Evolutionary conservation across 2,329 filamentous ascomycete species (phyloP).

Genomic region (Aspergillus carbonarius): DNA sequence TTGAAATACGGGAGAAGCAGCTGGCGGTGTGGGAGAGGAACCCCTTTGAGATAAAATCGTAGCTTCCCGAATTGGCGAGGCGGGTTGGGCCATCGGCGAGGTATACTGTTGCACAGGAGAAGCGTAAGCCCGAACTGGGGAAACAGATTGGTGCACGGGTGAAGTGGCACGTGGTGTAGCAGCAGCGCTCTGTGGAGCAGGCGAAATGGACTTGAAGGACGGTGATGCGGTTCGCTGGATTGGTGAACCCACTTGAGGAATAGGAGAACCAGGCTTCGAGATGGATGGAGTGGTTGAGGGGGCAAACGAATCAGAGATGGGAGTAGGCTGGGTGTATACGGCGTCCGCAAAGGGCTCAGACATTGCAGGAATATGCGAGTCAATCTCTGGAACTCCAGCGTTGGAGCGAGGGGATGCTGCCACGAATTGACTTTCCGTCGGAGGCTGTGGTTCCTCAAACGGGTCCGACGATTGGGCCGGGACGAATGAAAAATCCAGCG

Average conservation of each 20-base stretch:
- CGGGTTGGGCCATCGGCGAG: constrained; percentile 12
- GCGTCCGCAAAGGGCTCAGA: constrained; percentile 11
- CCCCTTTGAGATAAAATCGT: constrained; percentile 10
- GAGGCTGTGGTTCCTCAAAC: constrained; percentile 30
- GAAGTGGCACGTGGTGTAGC: constrained; percentile 13
- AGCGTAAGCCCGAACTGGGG: constrained; percentile 8
- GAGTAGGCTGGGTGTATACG: constrained; percentile 9
- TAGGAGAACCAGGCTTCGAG: constrained; percentile 19
- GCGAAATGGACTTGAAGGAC: constrained; percentile 17
- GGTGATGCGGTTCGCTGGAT: constrained; percentile 8
- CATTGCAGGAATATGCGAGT: constrained; percentile 16
- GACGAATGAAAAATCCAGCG: constrained; percentile 21
- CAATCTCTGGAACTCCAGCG: constrained; percentile 11
- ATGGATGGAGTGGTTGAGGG: constrained; percentile 15
- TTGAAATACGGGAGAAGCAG: constrained; percentile 16
- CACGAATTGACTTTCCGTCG: constrained; percentile 31
- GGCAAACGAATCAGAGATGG: constrained; percentile 6
- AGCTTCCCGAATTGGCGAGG: constrained; percentile 12
- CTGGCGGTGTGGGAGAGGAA: constrained; percentile 15
- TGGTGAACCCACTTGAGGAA: constrained; percentile 12
- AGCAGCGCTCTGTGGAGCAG: constrained; percentile 7
- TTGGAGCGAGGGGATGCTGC: constrained; percentile 24
- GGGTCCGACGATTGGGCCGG: constrained; percentile 8
- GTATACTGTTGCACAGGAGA: constrained; percentile 14
- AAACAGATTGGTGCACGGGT: constrained; percentile 9